These are phyloP conservation scores for Cladophialophora exuberans DNA, from an alignment of 2,329 filamentous ascomycete genomes.

Conservation along the genomic window DNA sequence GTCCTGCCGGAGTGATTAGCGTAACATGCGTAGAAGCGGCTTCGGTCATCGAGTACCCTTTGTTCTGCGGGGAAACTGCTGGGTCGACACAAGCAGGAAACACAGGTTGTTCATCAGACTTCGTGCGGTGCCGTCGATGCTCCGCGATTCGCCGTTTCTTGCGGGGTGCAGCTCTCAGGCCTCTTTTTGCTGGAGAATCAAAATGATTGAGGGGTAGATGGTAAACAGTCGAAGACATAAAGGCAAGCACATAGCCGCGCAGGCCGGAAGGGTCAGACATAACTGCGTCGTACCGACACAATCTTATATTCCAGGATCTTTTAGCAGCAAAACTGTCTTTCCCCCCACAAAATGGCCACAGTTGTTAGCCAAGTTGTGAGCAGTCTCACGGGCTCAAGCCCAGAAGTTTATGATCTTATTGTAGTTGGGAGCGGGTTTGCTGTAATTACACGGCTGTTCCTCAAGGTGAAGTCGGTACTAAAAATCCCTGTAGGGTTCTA, in stretches of 20 bases:
- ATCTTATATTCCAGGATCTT: not conserved
- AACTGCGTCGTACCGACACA: not conserved
- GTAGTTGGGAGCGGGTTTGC: slow-evolving; percentile 48
- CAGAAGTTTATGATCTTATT: slow-evolving; percentile 42
- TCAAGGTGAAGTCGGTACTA: not conserved
- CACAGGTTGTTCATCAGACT: not conserved
- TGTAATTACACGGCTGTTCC: not conserved
- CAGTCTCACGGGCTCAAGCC: slow-evolving; percentile 23
- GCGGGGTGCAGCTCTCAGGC: slow-evolving; percentile 13
- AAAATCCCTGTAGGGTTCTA: slow-evolving; percentile 34
- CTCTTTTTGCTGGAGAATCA: not conserved
- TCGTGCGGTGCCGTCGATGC: not conserved
- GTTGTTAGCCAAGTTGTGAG: slow-evolving; percentile 21
- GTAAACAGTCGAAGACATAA: not conserved
- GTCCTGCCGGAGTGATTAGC: too few species aligned
- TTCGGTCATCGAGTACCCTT: too few species aligned
- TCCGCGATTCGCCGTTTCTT: slow-evolving; percentile 15
- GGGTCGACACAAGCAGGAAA: too few species aligned
- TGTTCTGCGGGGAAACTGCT: too few species aligned
- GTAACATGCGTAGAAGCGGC: too few species aligned
- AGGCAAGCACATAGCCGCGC: not conserved
- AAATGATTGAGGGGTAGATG: slow-evolving; percentile 12
- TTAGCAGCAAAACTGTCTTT: not conserved
- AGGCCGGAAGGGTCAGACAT: not conserved
- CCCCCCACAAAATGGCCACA: slow-evolving; percentile 8